phyloP scores from a whole-genome alignment of 768 basidiomycete genomes.

The Hericium coralloides region DNA sequence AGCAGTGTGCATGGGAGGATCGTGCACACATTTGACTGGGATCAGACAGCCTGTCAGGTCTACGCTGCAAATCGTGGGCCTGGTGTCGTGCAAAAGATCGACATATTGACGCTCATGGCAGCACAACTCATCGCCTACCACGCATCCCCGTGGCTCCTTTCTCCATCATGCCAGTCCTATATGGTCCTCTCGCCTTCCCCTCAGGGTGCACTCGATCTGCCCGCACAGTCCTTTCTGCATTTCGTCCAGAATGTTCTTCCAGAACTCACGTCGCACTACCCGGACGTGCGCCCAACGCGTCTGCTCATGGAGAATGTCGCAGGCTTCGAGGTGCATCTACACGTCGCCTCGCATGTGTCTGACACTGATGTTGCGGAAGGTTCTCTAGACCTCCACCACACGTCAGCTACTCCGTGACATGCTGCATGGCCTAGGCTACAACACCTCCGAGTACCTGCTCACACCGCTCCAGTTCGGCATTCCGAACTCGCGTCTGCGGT shows the following conservation, averaged over 20 bases:
- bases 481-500: conserved; percentile 75
- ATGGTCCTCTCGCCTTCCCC: conserved; percentile 69
- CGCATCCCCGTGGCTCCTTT: conserved; percentile 68
- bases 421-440: conserved; percentile 48
- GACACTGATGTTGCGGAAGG: neutral
- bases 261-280: conserved; percentile 32
- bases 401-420: conserved; percentile 44
- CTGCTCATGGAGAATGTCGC: conserved; percentile 76
- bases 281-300: conserved; percentile 39
- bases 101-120: conserved; percentile 52
- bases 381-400: conserved; percentile 51
- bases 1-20: conserved; percentile 39
- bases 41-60: conserved; percentile 64
- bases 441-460: conserved; percentile 50
- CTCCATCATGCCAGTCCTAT: conserved; percentile 80
- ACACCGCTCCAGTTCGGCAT: conserved; percentile 74
- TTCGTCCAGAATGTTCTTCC: conserved; percentile 58
- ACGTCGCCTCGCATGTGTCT: conserved; percentile 1
- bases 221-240: conserved; percentile 69
- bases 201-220: conserved; percentile 62
- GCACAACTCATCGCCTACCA: conserved; percentile 33
- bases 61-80: conserved; percentile 56
- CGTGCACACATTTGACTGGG: conserved; percentile 73
- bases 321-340: conserved; percentile 59
- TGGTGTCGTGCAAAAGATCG: conserved; percentile 39